These are phyloP conservation scores for Syzygium grande DNA, from an alignment of 345 rosid genomes.

Conservation along the genomic window DNA sequence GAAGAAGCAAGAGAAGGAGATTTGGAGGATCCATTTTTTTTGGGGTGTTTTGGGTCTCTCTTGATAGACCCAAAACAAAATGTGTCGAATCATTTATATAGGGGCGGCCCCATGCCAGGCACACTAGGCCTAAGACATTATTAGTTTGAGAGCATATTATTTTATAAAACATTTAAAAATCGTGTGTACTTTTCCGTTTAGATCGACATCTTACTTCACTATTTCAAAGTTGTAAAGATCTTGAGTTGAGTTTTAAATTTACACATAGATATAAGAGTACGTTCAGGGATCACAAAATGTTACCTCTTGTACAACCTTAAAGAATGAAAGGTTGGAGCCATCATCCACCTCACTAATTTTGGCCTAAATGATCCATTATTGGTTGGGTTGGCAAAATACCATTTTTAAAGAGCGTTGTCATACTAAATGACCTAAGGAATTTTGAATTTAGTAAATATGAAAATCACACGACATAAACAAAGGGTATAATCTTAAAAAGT, in stretches of 20 bases:
- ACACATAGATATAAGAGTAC: background rate
- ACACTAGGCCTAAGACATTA: background rate
- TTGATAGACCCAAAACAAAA: no score
- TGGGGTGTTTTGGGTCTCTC: no score
- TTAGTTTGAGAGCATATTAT: background rate
- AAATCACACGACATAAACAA: background rate
- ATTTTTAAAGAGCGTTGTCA: background rate
- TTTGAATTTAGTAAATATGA: background rate
- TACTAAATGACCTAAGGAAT: conserved; percentile 4
- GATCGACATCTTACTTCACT: background rate
- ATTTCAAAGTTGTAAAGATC: background rate
- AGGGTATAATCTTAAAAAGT: background rate
- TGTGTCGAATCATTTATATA: no score
- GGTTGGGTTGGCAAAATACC: background rate
- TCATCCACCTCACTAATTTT: background rate
- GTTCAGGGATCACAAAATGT: background rate
- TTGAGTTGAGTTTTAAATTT: background rate
- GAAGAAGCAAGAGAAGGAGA: no score
- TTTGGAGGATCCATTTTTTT: no score
- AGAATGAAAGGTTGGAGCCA: background rate
- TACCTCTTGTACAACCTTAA: background rate
- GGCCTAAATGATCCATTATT: background rate
- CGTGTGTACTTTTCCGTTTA: background rate
- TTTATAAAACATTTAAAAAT: background rate
- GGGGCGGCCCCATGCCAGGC: no score